Conservation (phyloP, 2,329 filamentous ascomycete species). For the Trichophyton benhamiae region DNA sequence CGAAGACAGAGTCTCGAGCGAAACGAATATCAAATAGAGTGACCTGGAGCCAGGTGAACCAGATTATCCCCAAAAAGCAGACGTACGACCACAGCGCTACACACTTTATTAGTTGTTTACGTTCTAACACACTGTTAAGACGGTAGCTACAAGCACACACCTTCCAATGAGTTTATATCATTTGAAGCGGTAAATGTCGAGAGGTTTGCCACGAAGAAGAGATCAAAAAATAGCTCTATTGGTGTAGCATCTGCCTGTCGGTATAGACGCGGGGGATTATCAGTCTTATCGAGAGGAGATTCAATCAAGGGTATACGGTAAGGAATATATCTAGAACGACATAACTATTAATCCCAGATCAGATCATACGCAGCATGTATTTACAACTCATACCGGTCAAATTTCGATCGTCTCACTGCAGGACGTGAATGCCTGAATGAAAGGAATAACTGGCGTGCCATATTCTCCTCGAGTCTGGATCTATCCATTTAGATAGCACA, state of each 20-base stretch:
- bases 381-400: conserved; percentile 16
- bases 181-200: conserved; percentile 48
- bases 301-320: conserved; percentile 24
- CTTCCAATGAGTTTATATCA: conserved; percentile 40
- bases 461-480: neutral
- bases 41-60: conserved; percentile 57
- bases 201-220: conserved; percentile 53
- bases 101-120: neutral
- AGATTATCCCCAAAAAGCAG: conserved; percentile 47
- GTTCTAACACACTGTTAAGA: neutral
- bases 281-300: conserved; percentile 23
- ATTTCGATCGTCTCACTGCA: conserved; percentile 13
- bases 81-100: conserved; percentile 36
- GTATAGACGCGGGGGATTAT: conserved; percentile 25
- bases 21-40: conserved; percentile 55
- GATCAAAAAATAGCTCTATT: conserved; percentile 47
- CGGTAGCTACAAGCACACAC: conserved; percentile 15
- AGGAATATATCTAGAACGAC: conserved; percentile 10
- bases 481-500: neutral
- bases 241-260: conserved; percentile 40
- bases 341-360: neutral
- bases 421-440: conserved; percentile 21
- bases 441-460: conserved; percentile 22
- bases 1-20: conserved; percentile 51
- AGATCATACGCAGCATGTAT: neutral